Evolutionary conservation across 2,329 filamentous ascomycete species (phyloP).

Genomic region (Pyrenochaeta sp.): DNA sequence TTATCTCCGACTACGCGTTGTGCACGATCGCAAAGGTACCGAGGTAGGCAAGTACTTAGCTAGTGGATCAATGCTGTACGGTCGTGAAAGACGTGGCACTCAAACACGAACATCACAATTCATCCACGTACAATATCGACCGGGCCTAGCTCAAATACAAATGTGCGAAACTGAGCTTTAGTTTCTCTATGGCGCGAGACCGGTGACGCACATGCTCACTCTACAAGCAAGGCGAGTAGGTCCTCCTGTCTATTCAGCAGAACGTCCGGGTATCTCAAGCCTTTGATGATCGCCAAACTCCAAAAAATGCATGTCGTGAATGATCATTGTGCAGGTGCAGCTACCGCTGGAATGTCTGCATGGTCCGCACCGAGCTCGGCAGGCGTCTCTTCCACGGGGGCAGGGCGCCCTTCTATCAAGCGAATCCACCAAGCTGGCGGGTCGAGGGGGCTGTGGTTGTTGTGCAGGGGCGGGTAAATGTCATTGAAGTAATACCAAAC

Average conservation of each 20-base stretch:
- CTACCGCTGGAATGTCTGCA: conserved; percentile 15
- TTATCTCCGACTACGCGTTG: too few species aligned
- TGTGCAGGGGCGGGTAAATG: conserved; percentile 90
- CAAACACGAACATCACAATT: too few species aligned
- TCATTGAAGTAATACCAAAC: conserved; percentile 98
- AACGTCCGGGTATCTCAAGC: conserved; percentile 37
- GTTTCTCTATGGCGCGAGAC: too few species aligned
- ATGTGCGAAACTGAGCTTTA: too few species aligned
- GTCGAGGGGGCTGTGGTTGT: conserved; percentile 83
- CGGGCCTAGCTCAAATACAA: too few species aligned
- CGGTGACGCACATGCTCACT: too few species aligned
- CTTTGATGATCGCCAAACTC: conserved; percentile 29
- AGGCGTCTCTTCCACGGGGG: conserved; percentile 23
- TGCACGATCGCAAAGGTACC: too few species aligned
- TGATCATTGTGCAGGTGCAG: conserved; percentile 19
- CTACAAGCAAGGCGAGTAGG: too few species aligned
- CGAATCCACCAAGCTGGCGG: conserved; percentile 90
- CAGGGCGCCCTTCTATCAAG: conserved; percentile 68
- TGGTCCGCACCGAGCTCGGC: conserved; percentile 4
- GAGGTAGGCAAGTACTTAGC: too few species aligned
- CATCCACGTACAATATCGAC: too few species aligned
- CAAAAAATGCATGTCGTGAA: conserved; percentile 14
- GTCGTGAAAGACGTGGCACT: too few species aligned
- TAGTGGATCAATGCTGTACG: too few species aligned
- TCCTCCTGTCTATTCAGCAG: conserved; percentile 4